Evolutionary conservation across 2,329 filamentous ascomycete species (phyloP).

Genomic region (Tolypocladium cylindrosporum): DNA sequence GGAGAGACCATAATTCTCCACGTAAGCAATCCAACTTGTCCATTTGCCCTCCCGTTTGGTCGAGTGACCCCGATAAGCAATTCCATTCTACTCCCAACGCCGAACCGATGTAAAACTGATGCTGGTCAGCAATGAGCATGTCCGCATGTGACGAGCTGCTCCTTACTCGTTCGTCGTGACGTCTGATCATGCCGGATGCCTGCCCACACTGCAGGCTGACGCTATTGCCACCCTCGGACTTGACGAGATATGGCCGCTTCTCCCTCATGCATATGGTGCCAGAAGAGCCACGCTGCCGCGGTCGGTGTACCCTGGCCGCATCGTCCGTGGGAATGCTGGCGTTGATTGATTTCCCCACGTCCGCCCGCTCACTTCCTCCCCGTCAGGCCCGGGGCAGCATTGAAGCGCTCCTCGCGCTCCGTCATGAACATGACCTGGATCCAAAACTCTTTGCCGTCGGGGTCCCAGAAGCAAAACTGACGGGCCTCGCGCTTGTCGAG

Average conservation of each 20-base stretch:
- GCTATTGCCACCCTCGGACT: not conserved
- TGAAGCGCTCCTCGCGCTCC: constrained; percentile 86
- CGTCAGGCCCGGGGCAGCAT: constrained; percentile 51
- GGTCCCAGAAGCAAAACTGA: constrained; percentile 93
- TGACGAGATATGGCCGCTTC: not conserved
- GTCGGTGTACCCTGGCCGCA: not conserved
- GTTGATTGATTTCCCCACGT: not conserved
- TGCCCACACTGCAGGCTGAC: not conserved
- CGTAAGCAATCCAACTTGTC: not conserved
- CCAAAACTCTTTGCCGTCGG: constrained; percentile 94
- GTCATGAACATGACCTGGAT: constrained; percentile 98
- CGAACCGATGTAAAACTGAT: not conserved
- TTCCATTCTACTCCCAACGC: not conserved
- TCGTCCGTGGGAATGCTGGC: not conserved
- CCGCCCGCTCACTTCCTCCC: constrained; percentile 28
- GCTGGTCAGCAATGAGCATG: not conserved
- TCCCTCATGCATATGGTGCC: not conserved
- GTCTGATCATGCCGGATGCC: not conserved
- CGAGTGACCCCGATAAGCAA: not conserved
- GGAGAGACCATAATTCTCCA: not conserved
- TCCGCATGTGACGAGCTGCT: not conserved
- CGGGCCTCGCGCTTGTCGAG: constrained; percentile 80
- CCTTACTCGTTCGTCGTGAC: not conserved
- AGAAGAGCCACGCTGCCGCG: not conserved
- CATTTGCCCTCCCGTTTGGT: not conserved